Evolutionary conservation across 2,329 filamentous ascomycete genomes (phyloP), one percentile per base, ranked within the genome.

Genomic region (Fusarium sp.): DNA sequence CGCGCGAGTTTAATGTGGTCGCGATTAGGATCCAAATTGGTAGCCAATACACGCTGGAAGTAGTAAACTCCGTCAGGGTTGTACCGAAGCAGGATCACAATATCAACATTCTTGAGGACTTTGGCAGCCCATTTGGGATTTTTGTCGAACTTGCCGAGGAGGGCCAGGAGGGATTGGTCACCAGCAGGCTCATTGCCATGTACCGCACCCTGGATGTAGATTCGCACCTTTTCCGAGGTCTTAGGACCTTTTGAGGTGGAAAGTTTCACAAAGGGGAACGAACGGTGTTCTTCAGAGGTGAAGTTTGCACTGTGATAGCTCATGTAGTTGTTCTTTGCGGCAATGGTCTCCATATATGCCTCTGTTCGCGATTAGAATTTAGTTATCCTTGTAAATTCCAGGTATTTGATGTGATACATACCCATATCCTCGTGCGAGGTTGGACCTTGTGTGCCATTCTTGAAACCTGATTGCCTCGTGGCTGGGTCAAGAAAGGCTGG

Each of bases 1-100:
- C 76, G 68, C 3, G 73, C 76, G 2, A 78, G 71, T 30, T 77
- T 78, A 3, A 71, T 71, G n/a, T 78, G 76, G 23, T 78, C 76
- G 2, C 76, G 73, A 53, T 78, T 78, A 1, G 76, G 76, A 30
- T 78, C 76, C 10, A 71, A 75, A 43, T 72, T 75, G 1, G 73
- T 72, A 0, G 76, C 71, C 1, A 78, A 52, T 0, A 55, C 62
- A 3, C 76, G 73, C 64, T 78, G 76, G 58, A 78, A 78, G 56
- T 78, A 78, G 22, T 68, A 74, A 4, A 77, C 73, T 2, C 76
- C 76, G n/a, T 78, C 76, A 1, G 76, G 75, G 30, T 78, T 78
- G 23, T 78, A 78, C 0, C 76, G 69, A 0, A 75, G 76, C 7
- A 78, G 40, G 14, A 78, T 44, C 13, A 78, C 47, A 1, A 78